Percentiles rank a stretch among this genome's conserved stretches.
phyloP scores from a whole-genome alignment of 2,329 filamentous ascomycete species.

The Hymenoscyphus repandus region DNA sequence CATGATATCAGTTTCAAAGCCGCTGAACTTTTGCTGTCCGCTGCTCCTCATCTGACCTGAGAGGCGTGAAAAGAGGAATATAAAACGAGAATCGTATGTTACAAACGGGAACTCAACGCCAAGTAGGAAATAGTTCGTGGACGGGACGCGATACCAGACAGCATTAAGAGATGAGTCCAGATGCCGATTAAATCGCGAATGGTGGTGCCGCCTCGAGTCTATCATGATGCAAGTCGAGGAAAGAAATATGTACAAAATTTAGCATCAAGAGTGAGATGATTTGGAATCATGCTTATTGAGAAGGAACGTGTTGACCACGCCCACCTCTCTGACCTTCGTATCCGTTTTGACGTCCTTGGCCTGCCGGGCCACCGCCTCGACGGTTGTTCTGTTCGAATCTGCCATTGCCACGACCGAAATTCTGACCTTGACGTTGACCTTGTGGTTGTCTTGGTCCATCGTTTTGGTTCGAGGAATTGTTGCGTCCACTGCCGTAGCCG shows the following conservation, averaged over 20 bases:
- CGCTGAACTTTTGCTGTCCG: conserved; percentile 31
- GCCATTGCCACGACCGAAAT: conserved; percentile 25
- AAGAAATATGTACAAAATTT: conserved; percentile 32
- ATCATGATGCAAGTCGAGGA: conserved; percentile 25
- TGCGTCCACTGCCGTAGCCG: conserved; percentile 26
- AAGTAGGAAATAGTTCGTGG: conserved; percentile 16
- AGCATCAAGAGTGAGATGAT: conserved; percentile 12
- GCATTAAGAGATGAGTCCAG: conserved; percentile 11
- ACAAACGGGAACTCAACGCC: conserved; percentile 27
- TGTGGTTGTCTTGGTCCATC: conserved; percentile 26
- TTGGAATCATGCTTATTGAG: conserved; percentile 23
- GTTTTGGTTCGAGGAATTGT: conserved; percentile 21
- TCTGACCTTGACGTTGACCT: conserved; percentile 27
- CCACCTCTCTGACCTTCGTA: conserved; percentile 29
- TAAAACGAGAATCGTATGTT: conserved; percentile 31
- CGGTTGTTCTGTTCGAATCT: conserved; percentile 22
- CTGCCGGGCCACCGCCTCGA: conserved; percentile 26
- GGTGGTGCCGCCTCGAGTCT: conserved; percentile 23
- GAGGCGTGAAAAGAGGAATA: conserved; percentile 19
- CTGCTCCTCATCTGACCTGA: conserved; percentile 26
- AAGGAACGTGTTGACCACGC: conserved; percentile 24
- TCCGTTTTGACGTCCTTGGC: conserved; percentile 27
- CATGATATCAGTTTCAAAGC: conserved; percentile 28
- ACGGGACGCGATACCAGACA: conserved; percentile 17
- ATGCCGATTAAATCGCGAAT: conserved; percentile 16